Base-by-base conservation (phyloP, 1,284 basidiomycete species). In the Golubevia pallescens region DNA sequence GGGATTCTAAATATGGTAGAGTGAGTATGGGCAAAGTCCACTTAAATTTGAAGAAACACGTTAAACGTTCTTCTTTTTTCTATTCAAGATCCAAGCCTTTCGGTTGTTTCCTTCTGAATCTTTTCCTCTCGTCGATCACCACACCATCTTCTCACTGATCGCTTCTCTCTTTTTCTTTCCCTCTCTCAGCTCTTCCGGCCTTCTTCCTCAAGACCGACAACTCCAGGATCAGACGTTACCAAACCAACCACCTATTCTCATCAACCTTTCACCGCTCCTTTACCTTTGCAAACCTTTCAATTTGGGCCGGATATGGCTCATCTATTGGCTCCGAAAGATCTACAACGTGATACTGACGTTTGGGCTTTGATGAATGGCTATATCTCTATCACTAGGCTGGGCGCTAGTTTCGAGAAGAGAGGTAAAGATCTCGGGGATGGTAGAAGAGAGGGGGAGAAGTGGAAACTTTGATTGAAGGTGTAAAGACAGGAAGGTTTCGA, bases 301-400 rank as follows among this genome's bases (percentile, higher is more conserved):
- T 85, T 85, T 63, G 69, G 69, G 8, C 82, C 82, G 20, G 70
- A 81, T 48, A 81, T 85, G 71, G 64, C 61, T 6, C 62, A 61
- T 13, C 59, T 83, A 52, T 65, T 85, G 42, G 66, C 74, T 5
- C 81, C 81, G 2, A 59, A 61, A 28, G 58, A 52, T 20, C 56
- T 73, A 10, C 60, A 62, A 20, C 68, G 63, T 20, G 80, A 75
- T 2, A 81, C 81, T 0, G 81, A 84, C 28, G 74, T 74, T 7
- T 80, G 80, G 78, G 82, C 82, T 2, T 67, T 85, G 24, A 60
- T 67, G 58, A 73, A 79, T 16, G 82, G 82, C 21, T 71, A 68
- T 57, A 66, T 85, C 13, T 75, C 73, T 61, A 63, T 85, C 51
- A 71, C 77, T 19, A 70, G 80, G 38, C 66, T 85, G 42, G 58